These are phyloP conservation scores for Theobroma grandiflorum DNA, from an alignment of 441 rosid species.

Conservation along the genomic window DNA sequence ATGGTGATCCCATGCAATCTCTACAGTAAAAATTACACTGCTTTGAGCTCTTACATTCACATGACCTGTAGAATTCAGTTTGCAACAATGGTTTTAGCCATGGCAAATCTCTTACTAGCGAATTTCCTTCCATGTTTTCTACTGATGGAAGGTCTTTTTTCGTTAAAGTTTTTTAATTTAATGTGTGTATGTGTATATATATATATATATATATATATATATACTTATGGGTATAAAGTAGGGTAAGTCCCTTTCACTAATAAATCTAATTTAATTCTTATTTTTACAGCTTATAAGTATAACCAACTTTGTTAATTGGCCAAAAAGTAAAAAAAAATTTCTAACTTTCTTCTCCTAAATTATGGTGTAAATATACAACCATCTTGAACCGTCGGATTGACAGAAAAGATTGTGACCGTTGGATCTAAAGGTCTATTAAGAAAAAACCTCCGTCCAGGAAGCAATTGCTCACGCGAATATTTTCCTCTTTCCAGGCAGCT, in stretches of 20 bases:
- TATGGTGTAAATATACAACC: neutral
- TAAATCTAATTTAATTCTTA: too few species aligned
- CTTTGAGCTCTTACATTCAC: neutral
- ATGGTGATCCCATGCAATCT: conserved; percentile 16
- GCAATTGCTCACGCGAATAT: neutral
- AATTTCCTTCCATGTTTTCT: neutral
- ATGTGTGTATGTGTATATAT: neutral
- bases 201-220: neutral
- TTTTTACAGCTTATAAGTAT: too few species aligned
- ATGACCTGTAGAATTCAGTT: neutral
- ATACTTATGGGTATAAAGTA: neutral
- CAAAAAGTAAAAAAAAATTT: too few species aligned
- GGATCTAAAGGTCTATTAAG: neutral
- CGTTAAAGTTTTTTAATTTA: neutral
- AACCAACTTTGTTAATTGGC: too few species aligned
- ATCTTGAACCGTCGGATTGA: conserved; percentile 12
- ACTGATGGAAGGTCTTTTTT: neutral
- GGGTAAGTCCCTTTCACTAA: neutral
- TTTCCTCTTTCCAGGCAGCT: neutral
- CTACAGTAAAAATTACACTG: conserved; percentile 2
- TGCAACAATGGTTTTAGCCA: conserved; percentile 16
- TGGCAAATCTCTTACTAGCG: neutral
- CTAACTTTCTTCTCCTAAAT: neutral
- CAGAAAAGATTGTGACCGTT: neutral
- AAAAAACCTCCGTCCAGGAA: neutral